Evolutionary conservation across 2,329 filamentous ascomycete genomes (phyloP).

Genomic region (Botrytis sinoallii): DNA sequence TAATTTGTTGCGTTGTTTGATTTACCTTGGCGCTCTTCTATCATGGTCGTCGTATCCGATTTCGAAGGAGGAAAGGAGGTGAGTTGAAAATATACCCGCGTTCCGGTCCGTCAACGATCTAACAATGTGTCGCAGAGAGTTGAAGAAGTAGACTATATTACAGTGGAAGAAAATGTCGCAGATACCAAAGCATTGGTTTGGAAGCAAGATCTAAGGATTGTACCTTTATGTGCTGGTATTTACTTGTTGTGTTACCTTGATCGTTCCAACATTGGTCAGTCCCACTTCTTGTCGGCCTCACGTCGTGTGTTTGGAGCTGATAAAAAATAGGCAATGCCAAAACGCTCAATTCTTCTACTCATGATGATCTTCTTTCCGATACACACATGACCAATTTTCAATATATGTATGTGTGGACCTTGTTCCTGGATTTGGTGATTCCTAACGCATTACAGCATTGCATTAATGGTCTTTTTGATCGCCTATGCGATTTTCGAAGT

Average conservation of each 20-base stretch:
- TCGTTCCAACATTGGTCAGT: slow-evolving; percentile 60
- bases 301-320: not conserved
- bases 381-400: slow-evolving; percentile 60
- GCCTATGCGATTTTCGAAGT: slow-evolving; percentile 50
- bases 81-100: not conserved
- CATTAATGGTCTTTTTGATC: slow-evolving; percentile 47
- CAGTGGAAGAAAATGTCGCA: slow-evolving; percentile 13
- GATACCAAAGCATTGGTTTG: slow-evolving; percentile 45
- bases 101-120: not conserved
- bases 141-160: not conserved
- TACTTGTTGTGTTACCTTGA: slow-evolving; percentile 69
- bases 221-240: slow-evolving; percentile 61
- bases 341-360: slow-evolving; percentile 58
- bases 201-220: slow-evolving; percentile 61
- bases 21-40: not conserved
- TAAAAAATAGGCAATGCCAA: slow-evolving; percentile 52
- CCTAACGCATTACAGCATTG: slow-evolving; percentile 35
- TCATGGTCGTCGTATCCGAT: not conserved
- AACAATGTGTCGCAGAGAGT: not conserved
- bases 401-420: slow-evolving; percentile 46
- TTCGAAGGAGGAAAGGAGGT: slow-evolving; percentile 9
- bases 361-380: slow-evolving; percentile 60
- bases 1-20: not conserved
- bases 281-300: not conserved
- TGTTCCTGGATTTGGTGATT: not conserved